Percentiles rank a stretch among this genome's conserved stretches.
phyloP scores from a whole-genome alignment of 1,139 yeast species.

The Suhomyces ambrosiae region DNA sequence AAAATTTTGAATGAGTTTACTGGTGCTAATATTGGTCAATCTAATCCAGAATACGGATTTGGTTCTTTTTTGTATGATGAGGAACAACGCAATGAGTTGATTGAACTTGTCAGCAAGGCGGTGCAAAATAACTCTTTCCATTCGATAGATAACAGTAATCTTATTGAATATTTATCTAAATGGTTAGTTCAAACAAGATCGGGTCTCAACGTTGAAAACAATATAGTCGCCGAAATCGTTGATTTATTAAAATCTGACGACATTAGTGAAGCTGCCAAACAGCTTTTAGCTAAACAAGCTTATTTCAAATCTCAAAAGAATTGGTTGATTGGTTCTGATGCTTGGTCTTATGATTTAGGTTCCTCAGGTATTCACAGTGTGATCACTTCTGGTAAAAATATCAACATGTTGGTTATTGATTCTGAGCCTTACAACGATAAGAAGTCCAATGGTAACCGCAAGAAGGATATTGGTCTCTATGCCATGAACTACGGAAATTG shows the following conservation, averaged over 20 bases:
- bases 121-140: conserved; percentile 53
- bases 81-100: conserved; percentile 52
- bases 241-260: conserved; percentile 45
- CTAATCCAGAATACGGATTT: conserved; percentile 83
- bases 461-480: conserved; percentile 91
- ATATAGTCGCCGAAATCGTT: conserved; percentile 38
- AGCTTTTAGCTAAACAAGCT: conserved; percentile 48
- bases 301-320: conserved; percentile 53
- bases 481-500: conserved; percentile 93
- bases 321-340: conserved; percentile 93
- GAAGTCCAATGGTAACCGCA: conserved; percentile 51
- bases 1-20: conserved; percentile 58
- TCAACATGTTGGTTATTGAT: conserved; percentile 86
- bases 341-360: conserved; percentile 94
- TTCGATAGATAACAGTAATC: conserved; percentile 45
- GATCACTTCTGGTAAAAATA: conserved; percentile 70
- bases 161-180: conserved; percentile 62
- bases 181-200: conserved; percentile 61
- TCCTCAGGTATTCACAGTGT: conserved; percentile 89
- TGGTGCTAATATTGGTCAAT: conserved; percentile 42
- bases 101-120: conserved; percentile 50
- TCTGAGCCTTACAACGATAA: conserved; percentile 69
- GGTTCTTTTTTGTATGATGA: conserved; percentile 70
- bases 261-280: conserved; percentile 39
- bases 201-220: conserved; percentile 27